These are phyloP conservation scores for Collybia mongolica DNA, from an alignment of 768 basidiomycete genomes.

Conservation along the genomic window DNA sequence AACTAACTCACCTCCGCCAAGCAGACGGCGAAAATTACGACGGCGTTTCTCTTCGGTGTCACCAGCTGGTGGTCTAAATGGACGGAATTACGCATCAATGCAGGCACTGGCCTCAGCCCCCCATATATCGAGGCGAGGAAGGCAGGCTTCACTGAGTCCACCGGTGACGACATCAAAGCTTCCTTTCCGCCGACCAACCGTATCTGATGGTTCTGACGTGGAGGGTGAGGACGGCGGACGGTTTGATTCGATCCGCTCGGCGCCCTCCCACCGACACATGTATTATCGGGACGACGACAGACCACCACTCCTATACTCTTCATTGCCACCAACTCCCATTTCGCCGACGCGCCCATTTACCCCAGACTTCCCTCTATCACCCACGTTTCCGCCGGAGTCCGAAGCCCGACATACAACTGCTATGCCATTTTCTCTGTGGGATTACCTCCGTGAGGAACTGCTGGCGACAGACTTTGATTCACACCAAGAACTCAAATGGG, in stretches of 20 bases:
- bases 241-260: conserved; percentile 11
- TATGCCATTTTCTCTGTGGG: conserved; percentile 83
- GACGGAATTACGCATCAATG: conserved; percentile 22
- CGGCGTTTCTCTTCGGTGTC: conserved; percentile 32
- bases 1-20: conserved; percentile 17
- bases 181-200: conserved; percentile 17
- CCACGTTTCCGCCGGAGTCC: conserved; percentile 18
- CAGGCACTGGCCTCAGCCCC: conserved; percentile 24
- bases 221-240: conserved; percentile 21
- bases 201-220: conserved; percentile 27
- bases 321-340: conserved; percentile 74
- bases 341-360: conserved; percentile 32
- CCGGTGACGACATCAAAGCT: conserved; percentile 18
- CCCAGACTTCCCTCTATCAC: conserved; percentile 30
- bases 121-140: conserved; percentile 18
- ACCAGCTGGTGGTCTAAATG: conserved; percentile 13
- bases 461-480: conserved; percentile 93
- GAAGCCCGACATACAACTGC: conserved; percentile 16
- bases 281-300: conserved; percentile 18
- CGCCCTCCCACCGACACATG: conserved; percentile 13
- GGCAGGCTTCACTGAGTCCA: conserved; percentile 27
- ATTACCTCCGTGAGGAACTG: conserved; percentile 86
- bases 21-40: conserved; percentile 27
- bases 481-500: conserved; percentile 93
- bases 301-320: conserved; percentile 59